These are phyloP conservation scores for Nitzschia sp. DNA, from an alignment of 108 stramenopile species.

Conservation along the genomic window DNA sequence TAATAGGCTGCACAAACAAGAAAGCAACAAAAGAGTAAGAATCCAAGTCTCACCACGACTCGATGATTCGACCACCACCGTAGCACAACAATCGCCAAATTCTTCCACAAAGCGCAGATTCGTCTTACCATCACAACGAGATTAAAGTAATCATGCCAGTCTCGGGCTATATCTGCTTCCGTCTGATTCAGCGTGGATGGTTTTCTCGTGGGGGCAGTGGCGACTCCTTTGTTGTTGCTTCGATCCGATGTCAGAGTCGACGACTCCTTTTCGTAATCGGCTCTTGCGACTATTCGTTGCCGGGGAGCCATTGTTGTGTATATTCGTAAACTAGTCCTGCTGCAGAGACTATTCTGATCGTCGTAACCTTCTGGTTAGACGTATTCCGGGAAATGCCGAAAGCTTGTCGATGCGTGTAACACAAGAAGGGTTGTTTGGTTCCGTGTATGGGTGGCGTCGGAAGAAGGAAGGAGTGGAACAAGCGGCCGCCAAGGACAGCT, in stretches of 20 bases:
- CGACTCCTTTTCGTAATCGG: neutral
- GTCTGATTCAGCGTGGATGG: slow-evolving; percentile 7
- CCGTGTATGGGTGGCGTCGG: too few relatives aligned
- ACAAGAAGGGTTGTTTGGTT: too few relatives aligned
- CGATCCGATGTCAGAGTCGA: neutral
- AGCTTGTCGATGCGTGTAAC: too few relatives aligned
- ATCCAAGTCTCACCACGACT: too few relatives aligned
- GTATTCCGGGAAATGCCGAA: too few relatives aligned
- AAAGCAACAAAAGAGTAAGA: slow-evolving; percentile 36
- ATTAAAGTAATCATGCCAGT: slow-evolving; percentile 89
- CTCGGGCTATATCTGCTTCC: slow-evolving; percentile 72
- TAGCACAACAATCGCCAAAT: slow-evolving; percentile 23
- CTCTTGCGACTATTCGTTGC: slow-evolving; percentile 6
- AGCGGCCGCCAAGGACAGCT: too few relatives aligned
- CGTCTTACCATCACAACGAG: slow-evolving; percentile 75
- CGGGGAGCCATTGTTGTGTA: slow-evolving; percentile 12
- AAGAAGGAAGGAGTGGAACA: too few relatives aligned
- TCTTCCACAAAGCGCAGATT: slow-evolving; percentile 59
- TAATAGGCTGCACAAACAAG: slow-evolving; percentile 15
- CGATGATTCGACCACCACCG: slow-evolving; percentile 74
- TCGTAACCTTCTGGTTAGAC: too few relatives aligned
- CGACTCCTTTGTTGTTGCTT: too few relatives aligned
- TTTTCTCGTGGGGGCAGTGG: neutral
- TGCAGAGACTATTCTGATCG: too few relatives aligned
- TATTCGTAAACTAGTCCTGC: too few relatives aligned